Evolutionary conservation across 345 rosid species (phyloP).

Genomic region (Psidium guajava): DNA sequence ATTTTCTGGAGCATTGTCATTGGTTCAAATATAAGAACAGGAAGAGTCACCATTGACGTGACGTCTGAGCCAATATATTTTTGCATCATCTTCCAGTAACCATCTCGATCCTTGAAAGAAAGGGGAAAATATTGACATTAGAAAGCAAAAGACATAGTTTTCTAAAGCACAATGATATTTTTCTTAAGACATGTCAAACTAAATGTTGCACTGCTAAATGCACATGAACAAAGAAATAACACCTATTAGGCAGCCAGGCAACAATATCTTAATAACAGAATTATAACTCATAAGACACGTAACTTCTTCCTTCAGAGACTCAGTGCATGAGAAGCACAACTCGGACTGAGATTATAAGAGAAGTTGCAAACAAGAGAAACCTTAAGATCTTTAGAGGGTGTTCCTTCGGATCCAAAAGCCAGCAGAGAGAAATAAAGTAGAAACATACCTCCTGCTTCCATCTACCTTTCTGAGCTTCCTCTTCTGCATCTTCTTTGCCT

Average conservation of each 20-base stretch:
- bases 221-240: background rate
- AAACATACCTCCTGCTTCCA: slow-evolving; percentile 71
- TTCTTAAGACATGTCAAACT: background rate
- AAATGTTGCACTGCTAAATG: background rate
- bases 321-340: background rate
- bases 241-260: background rate
- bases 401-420: background rate
- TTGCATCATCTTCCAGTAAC: slow-evolving; percentile 97
- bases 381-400: background rate
- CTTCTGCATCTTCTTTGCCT: slow-evolving; percentile 86
- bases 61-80: slow-evolving; percentile 79
- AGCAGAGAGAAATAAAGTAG: background rate
- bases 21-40: slow-evolving; percentile 83
- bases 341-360: background rate
- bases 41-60: slow-evolving; percentile 94
- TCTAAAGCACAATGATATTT: background rate
- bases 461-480: slow-evolving; percentile 89
- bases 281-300: background rate
- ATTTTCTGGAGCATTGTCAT: slow-evolving; percentile 94
- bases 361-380: background rate
- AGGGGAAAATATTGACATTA: background rate
- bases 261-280: background rate
- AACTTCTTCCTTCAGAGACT: background rate
- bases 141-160: background rate
- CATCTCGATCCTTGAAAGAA: slow-evolving; percentile 54